These are phyloP conservation scores for Candida qinlingensis DNA, from an alignment of 805 yeast species.

Conservation along the genomic window DNA sequence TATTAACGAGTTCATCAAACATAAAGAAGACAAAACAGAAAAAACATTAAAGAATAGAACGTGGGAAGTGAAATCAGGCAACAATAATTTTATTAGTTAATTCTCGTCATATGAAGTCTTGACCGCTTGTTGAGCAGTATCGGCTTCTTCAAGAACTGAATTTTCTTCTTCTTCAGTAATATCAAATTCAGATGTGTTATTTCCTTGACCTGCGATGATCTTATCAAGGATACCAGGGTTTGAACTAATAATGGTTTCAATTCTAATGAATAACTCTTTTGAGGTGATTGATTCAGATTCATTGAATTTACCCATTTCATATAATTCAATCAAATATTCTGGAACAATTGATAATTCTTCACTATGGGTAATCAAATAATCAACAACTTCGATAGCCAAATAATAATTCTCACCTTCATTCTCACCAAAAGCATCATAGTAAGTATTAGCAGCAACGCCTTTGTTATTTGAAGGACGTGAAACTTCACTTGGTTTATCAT, in stretches of 20 bases:
- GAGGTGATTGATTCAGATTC: constrained; percentile 24
- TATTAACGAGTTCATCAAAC: too few relatives aligned
- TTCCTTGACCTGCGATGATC: not conserved
- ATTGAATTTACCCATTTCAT: constrained; percentile 19
- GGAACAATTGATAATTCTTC: constrained; percentile 80
- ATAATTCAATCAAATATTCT: constrained; percentile 34
- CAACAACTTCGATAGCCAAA: constrained; percentile 86
- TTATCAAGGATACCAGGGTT: constrained; percentile 20
- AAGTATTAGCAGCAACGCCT: constrained; percentile 26
- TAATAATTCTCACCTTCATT: constrained; percentile 68
- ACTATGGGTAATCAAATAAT: constrained; percentile 73
- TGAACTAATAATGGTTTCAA: constrained; percentile 26
- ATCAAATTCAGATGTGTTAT: not conserved
- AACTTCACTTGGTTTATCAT: constrained; percentile 40
- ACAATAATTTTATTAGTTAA: too few relatives aligned
- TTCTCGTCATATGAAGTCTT: constrained; percentile 14
- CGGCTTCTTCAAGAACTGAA: constrained; percentile 14
- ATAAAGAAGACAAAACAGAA: too few relatives aligned
- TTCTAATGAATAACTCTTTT: constrained; percentile 34
- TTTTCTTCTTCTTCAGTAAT: not conserved
- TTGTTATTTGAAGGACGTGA: constrained; percentile 22
- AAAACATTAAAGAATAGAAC: too few relatives aligned
- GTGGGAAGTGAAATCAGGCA: too few relatives aligned
- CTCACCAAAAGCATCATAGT: constrained; percentile 34
- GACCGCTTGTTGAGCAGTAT: constrained; percentile 6